These are phyloP conservation scores for Alternaria dauci DNA, from an alignment of 2,329 filamentous ascomycete genomes.

Conservation along the genomic window DNA sequence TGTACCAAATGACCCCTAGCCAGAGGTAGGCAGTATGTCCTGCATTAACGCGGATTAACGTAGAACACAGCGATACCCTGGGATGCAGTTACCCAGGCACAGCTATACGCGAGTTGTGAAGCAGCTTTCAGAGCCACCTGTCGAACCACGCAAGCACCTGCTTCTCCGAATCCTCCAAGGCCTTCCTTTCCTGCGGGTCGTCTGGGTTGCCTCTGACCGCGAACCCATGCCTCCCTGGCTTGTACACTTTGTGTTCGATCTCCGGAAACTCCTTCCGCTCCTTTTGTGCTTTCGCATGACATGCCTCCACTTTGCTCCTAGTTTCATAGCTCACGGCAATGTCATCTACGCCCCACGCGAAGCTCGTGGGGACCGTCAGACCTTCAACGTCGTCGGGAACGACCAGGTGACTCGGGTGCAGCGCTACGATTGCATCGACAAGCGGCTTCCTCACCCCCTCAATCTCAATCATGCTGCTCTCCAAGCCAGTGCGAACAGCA, in stretches of 20 bases:
- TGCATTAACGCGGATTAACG: neutral
- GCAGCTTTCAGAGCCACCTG: slow-evolving; percentile 25
- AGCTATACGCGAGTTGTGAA: neutral
- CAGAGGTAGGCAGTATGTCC: neutral
- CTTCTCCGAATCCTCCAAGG: slow-evolving; percentile 30
- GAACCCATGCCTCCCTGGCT: slow-evolving; percentile 36
- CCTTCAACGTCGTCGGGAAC: slow-evolving; percentile 45
- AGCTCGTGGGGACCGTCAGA: slow-evolving; percentile 27
- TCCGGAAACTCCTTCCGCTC: slow-evolving; percentile 22
- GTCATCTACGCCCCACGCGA: slow-evolving; percentile 31
- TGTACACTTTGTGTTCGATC: slow-evolving; percentile 28
- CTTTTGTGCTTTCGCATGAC: slow-evolving; percentile 19
- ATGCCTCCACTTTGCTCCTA: slow-evolving; percentile 26
- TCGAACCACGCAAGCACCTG: slow-evolving; percentile 36
- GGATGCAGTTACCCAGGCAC: neutral
- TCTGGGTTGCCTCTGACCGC: slow-evolving; percentile 37
- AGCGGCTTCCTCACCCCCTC: slow-evolving; percentile 47
- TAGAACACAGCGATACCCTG: neutral
- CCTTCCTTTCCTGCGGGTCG: slow-evolving; percentile 27
- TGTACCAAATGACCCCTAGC: neutral
- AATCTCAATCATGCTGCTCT: slow-evolving; percentile 47
- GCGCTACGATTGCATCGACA: slow-evolving; percentile 50
- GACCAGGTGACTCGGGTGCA: slow-evolving; percentile 50
- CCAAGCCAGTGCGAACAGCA: slow-evolving; percentile 22
- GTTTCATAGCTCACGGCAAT: slow-evolving; percentile 25